Percentiles rank a stretch among this genome's conserved stretches.
These are phyloP conservation scores for Ceratopteris richardii DNA, from an alignment of 75 land plant genomes.

Conservation along the genomic window DNA sequence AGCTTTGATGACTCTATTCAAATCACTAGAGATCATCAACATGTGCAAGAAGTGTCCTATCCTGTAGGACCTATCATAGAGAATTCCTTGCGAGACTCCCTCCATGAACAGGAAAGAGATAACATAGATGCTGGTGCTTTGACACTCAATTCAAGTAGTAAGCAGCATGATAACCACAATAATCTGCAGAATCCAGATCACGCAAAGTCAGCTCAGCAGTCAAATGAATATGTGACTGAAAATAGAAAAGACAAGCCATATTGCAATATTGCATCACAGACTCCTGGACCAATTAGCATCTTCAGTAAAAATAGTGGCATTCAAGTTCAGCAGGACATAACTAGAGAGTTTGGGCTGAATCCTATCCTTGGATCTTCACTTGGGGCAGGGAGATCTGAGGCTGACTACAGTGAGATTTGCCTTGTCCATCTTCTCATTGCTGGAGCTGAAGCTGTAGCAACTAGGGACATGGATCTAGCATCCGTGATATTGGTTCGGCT, in stretches of 20 bases:
- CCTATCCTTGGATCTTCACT: background rate
- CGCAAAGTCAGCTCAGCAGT: background rate
- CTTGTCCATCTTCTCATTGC: slow-evolving; percentile 1
- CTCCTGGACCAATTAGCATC: slow-evolving; percentile 5
- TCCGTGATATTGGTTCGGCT: slow-evolving; percentile 58
- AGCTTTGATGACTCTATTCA: background rate
- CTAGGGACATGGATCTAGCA: slow-evolving; percentile 13
- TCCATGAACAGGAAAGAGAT: too few species aligned
- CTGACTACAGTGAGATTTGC: slow-evolving; percentile 9
- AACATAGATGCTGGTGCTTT: too few species aligned
- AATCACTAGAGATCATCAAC: background rate
- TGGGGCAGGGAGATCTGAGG: background rate
- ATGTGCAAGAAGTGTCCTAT: too few species aligned
- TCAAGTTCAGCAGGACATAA: background rate
- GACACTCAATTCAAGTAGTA: too few species aligned
- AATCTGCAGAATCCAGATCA: background rate
- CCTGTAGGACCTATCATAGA: too few species aligned
- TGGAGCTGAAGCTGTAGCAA: background rate
- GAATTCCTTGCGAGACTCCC: too few species aligned
- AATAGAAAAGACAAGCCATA: background rate
- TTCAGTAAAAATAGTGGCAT: background rate
- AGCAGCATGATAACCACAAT: background rate
- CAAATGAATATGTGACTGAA: background rate
- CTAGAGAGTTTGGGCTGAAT: slow-evolving; percentile 4
- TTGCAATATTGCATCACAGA: background rate